These are phyloP conservation scores for Carnegiea gigantea DNA, from an alignment of 179 eudicot species.

Conservation along the genomic window DNA sequence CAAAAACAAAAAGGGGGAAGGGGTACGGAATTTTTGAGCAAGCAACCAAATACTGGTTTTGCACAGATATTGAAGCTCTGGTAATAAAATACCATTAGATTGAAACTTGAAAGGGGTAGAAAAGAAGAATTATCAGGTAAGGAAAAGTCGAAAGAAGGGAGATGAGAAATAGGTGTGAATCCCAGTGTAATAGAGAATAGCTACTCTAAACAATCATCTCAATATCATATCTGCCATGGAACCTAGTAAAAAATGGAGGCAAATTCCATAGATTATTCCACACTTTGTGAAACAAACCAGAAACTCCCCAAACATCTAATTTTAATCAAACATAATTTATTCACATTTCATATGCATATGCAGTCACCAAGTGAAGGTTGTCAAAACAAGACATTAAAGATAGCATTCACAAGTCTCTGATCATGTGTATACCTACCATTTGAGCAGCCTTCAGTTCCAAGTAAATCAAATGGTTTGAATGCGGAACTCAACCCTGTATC, in stretches of 20 bases:
- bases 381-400: constrained; percentile 1
- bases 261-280: background rate
- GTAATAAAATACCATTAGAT: background rate
- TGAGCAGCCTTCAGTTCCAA: constrained; percentile 60
- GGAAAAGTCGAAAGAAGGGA: background rate
- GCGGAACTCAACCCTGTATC: constrained; percentile 43
- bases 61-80: background rate
- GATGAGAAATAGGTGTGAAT: background rate
- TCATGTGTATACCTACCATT: constrained; percentile 43
- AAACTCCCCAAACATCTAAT: background rate
- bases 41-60: too few species aligned
- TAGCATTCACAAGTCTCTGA: background rate
- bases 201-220: background rate
- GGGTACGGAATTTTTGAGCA: too few species aligned
- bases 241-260: background rate
- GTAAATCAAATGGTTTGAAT: constrained; percentile 70
- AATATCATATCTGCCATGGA: background rate
- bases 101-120: background rate
- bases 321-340: background rate
- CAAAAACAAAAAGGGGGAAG: too few species aligned
- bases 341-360: background rate
- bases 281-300: background rate
- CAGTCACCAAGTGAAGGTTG: background rate
- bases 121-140: constrained; percentile 2
- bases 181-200: background rate